A percentile compares a stretch with the other conserved stretches of the same genome.
These are phyloP conservation scores for Penstemon barbatus DNA, from an alignment of 257 asterid species.

Conservation along the genomic window DNA sequence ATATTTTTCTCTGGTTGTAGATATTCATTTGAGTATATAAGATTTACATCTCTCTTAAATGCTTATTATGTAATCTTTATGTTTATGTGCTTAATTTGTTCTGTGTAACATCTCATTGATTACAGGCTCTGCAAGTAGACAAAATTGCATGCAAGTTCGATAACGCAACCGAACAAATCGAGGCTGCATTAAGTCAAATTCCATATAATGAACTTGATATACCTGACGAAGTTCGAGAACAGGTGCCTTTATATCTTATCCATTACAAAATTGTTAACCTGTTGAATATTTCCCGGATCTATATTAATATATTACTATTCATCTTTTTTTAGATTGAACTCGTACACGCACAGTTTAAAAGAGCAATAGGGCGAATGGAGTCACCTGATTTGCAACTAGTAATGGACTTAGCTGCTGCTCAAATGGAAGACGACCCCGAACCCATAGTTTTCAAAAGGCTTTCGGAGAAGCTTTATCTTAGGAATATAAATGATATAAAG, in stretches of 20 bases:
- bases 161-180: slow-evolving; percentile 60
- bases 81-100: not conserved
- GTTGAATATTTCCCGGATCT: slow-evolving; percentile 3
- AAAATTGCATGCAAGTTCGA: slow-evolving; percentile 65
- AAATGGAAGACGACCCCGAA: slow-evolving; percentile 73
- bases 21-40: not conserved
- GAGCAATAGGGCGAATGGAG: slow-evolving; percentile 77
- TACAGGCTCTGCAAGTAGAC: slow-evolving; percentile 81
- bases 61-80: not conserved
- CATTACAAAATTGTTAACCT: not conserved
- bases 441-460: slow-evolving; percentile 66
- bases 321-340: slow-evolving; percentile 67
- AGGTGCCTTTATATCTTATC: slow-evolving; percentile 44
- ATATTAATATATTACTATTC: slow-evolving; percentile 26
- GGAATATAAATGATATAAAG: slow-evolving; percentile 66
- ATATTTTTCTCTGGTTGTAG: slow-evolving; percentile 8
- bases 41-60: not conserved
- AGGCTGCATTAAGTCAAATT: slow-evolving; percentile 67
- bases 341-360: slow-evolving; percentile 79
- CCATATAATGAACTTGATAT: slow-evolving; percentile 70
- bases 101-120: not conserved
- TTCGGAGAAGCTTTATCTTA: slow-evolving; percentile 81
- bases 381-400: slow-evolving; percentile 77
- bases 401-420: slow-evolving; percentile 76
- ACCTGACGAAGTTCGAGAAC: slow-evolving; percentile 91